Evolutionary conservation across 2,329 filamentous ascomycete genomes (phyloP), one percentile per base, ranked within the genome.

Genomic region (Scorias spongiosa): DNA sequence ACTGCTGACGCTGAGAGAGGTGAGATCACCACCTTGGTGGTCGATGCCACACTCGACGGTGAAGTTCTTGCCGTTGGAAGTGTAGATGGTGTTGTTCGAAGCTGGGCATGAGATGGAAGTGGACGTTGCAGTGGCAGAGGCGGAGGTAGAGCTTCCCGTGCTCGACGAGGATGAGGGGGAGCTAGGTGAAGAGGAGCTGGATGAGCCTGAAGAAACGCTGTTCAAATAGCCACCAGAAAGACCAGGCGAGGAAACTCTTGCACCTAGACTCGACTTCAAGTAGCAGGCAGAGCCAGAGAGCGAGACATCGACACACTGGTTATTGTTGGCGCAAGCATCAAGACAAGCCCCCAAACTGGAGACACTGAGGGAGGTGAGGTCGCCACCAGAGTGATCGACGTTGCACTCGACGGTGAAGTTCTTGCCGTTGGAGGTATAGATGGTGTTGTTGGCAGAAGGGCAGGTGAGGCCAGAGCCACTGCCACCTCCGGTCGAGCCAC

Each of bases 201-300:
- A 20, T 30, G 36, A 17, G 28, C 41, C 20, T 20, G 48, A 30
- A n/a, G 45, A 45, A 15, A 50, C 43, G 8, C 45, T 46, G 29
- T 55, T 42, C 29, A 59, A 41, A 43, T 48, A 56, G 3, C 57
- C 57, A 30, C 57, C 58, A 42, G 43, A 48, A 38, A 60, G 47
- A 8, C 46, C 45, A 8, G 41, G 45, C 32, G 51, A 49, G 29
- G 46, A 47, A 11, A 54, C 36, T 7, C 47, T 39, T 10, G 41
- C 32, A 8, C 54, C 56, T 11, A 60, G 38, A 5, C 40, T 46
- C 11, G 42, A 46, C 47, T 59, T 57, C 46, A 59, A 45, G 46
- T 59, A 58, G 45, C 57, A 59, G 4, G 55, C 54, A 10, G 43
- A 26, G 7, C 56, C 55, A 2, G 49, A 48, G 15, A 54, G 47